Conservation (phyloP, 2,329 filamentous ascomycete genomes). For the Chaetomiaceae sp. region DNA sequence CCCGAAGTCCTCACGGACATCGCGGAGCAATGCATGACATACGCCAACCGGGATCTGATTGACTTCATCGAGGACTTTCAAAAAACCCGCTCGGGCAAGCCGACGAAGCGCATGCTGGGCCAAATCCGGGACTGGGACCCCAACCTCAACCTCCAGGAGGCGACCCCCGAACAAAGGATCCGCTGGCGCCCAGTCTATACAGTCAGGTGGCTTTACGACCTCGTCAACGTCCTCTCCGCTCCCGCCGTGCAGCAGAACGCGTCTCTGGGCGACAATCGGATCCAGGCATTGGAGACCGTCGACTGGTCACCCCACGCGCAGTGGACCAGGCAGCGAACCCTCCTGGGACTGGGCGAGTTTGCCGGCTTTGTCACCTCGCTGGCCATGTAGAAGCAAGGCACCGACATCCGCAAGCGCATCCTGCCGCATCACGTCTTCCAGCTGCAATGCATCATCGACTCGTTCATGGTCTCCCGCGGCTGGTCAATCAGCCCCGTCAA, state of each 20-base stretch:
- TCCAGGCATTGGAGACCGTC: constrained; percentile 32
- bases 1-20: constrained; percentile 27
- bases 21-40: constrained; percentile 40
- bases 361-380: constrained; percentile 40
- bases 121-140: constrained; percentile 41
- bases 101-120: constrained; percentile 40
- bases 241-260: constrained; percentile 38
- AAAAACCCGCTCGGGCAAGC: constrained; percentile 41
- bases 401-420: constrained; percentile 37
- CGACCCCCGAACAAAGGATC: constrained; percentile 37
- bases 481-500: constrained; percentile 35
- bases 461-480: constrained; percentile 40
- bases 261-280: constrained; percentile 33
- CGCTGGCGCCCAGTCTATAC: constrained; percentile 46
- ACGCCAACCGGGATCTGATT: constrained; percentile 40
- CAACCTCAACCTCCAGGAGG: constrained; percentile 34
- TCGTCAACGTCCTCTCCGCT: constrained; percentile 43
- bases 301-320: constrained; percentile 41
- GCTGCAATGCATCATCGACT: constrained; percentile 48
- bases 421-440: constrained; percentile 46
- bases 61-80: constrained; percentile 45
- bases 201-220: constrained; percentile 49
- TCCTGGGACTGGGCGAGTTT: constrained; percentile 46
- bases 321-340: constrained; percentile 33
- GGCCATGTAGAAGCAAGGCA: constrained; percentile 41